Evolutionary conservation across 2,329 filamentous ascomycete species (phyloP), one percentile per base, ranked within the genome.

Genomic region (Cyclaneusma minus): DNA sequence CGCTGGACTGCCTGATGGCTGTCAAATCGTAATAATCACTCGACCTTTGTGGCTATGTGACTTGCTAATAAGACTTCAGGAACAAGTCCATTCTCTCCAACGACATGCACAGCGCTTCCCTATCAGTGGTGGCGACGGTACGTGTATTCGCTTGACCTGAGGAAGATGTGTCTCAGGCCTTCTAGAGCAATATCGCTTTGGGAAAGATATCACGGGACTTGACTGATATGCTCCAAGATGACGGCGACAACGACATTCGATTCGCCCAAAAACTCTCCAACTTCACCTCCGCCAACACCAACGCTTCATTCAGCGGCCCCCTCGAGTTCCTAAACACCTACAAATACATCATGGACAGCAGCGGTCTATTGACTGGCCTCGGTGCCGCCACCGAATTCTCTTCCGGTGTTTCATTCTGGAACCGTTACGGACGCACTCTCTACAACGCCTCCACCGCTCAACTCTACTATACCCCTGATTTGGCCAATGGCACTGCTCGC

Each of bases 101-200:
- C 54, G 65, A 15, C 65, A 69, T 41, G 59, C 60, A 1, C 50
- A 68, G 32, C 54, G 64, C 13, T 67, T 64, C 22, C 60, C 61
- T 3, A 61, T 54, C 1, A 22, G 17, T 7, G 24, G 19, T 12
- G 18, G 18, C n/a, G n/a, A n/a, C n/a, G n/a, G n/a, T n/a, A n/a
- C n/a, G n/a, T n/a, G n/a, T n/a, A n/a, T n/a, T n/a, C n/a, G n/a
- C n/a, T n/a, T n/a, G n/a, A n/a, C n/a, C n/a, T n/a, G n/a, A n/a
- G n/a, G n/a, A n/a, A n/a, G n/a, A n/a, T n/a, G n/a, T n/a, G n/a
- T n/a, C n/a, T n/a, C n/a, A n/a, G n/a, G n/a, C n/a, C n/a, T n/a
- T n/a, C n/a, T n/a, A n/a, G n/a, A n/a, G n/a, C n/a, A n/a, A n/a
- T n/a, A n/a, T n/a, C n/a, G n/a, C n/a, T n/a, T n/a, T n/a, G n/a